These are phyloP conservation scores for Coemansia sp. DNA, from an alignment of 192 early-diverging fungal genomes.

Conservation along the genomic window DNA sequence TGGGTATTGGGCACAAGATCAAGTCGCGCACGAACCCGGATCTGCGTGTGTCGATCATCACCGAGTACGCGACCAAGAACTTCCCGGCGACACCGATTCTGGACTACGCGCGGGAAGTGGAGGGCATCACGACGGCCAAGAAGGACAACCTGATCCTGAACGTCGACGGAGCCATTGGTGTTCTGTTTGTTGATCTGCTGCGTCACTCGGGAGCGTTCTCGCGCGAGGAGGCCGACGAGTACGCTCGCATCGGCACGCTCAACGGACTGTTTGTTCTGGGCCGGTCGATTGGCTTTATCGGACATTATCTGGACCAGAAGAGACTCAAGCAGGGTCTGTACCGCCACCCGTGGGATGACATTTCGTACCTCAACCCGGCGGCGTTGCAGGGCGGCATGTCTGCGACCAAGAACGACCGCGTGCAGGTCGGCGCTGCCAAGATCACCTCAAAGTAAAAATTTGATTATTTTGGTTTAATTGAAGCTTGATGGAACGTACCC, in stretches of 20 bases:
- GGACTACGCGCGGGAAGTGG: constrained; percentile 91
- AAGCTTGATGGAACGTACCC: too few relatives aligned
- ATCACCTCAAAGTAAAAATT: constrained; percentile 21
- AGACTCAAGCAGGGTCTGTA: constrained; percentile 98
- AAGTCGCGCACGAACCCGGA: constrained; percentile 99
- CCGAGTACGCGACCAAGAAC: constrained; percentile 84
- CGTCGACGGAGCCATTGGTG: constrained; percentile 92
- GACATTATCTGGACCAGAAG: constrained; percentile 98
- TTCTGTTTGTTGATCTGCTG: constrained; percentile 94
- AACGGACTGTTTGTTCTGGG: constrained; percentile 97
- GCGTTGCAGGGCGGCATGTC: constrained; percentile 32
- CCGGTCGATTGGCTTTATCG: constrained; percentile 94
- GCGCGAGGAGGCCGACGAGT: constrained; percentile 93
- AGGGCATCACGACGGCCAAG: constrained; percentile 94
- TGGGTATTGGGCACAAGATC: constrained; percentile 99
- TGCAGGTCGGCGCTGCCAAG: constrained; percentile 54
- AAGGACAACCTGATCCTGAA: constrained; percentile 98
- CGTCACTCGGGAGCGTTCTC: constrained; percentile 91
- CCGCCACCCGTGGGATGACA: constrained; percentile 98
- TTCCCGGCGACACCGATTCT: constrained; percentile 88
- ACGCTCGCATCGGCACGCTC: constrained; percentile 90
- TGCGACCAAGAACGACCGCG: constrained; percentile 36
- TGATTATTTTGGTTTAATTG: not conserved
- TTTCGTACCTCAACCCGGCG: constrained; percentile 74
- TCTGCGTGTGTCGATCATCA: constrained; percentile 93